Base-by-base conservation (phyloP, 352 stramenopile species). In the Pythium scleroteichum region DNA sequence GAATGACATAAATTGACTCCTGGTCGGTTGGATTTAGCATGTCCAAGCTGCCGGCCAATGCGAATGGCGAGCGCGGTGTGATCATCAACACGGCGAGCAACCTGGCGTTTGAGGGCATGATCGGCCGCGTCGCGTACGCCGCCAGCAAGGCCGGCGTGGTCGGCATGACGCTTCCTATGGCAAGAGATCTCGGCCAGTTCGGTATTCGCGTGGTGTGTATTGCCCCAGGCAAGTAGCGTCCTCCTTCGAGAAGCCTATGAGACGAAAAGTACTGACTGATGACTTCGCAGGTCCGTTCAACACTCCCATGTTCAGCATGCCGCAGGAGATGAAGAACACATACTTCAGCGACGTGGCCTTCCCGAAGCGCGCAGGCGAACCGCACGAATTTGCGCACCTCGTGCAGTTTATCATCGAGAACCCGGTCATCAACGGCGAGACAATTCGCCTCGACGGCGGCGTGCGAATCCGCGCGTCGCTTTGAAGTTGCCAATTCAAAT, bases 71-170 rank as follows among this genome's bases (percentile, higher is more conserved):
- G 48, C 80, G 94, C 27, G 97, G 97, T 20, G 88, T 98, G 48
- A 98, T 99, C 61, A 97, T 99, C 61, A 99, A 99, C 77, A 99
- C 97, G 9, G 96, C 96, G 17, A 98, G 87, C 64, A 97, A 99
- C 53, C 96, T 97, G 45, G 97, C 96, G 2, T 99, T 96, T 66
- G 97, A 99, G 16, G 97, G 97, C 35, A 93, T 98, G 76, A 90
- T 97, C 48, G 97, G 96, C 1, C 97, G 99, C 79, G 92, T 85
- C 23, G 97, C 97, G 5, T 99, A 99, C 71, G 84, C 95, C 48
- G 88, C 96, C 10, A 97, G 86, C 66, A 99, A 99, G 73, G 95
- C 82, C 6, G 96, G 89, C 3, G 94, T 99, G 50, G 90, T 98
- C 33, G 83, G 87, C 49, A 98, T 99, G 92, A 99, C 97, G 48